Evolutionary conservation across 2,329 filamentous ascomycete genomes (phyloP).

Genomic region (Penicillium janthinellum): DNA sequence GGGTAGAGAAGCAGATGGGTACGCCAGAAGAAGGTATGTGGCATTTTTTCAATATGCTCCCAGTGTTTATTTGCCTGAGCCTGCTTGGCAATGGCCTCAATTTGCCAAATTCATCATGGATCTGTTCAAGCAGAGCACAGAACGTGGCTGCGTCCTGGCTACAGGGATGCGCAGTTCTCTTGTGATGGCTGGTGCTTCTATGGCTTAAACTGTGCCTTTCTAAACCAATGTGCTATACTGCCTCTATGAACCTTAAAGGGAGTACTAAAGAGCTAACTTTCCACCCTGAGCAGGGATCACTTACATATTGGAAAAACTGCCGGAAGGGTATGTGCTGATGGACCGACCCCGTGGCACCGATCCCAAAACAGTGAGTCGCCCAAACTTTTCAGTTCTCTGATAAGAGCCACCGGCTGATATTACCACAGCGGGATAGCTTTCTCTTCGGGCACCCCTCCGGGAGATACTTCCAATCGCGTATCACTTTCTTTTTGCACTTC

Average conservation of each 20-base stretch:
- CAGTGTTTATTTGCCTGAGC: background rate
- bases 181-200: background rate
- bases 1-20: constrained; percentile 48
- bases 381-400: background rate
- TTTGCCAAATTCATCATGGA: too few species aligned
- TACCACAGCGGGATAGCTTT: constrained; percentile 53
- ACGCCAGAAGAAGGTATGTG: constrained; percentile 41
- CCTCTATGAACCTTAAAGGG: background rate
- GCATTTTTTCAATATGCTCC: background rate
- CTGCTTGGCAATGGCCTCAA: too few species aligned
- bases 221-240: background rate
- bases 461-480: constrained; percentile 55
- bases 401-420: constrained; percentile 3
- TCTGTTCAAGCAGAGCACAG: background rate
- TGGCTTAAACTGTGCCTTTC: background rate
- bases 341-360: constrained; percentile 50
- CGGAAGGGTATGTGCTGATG: constrained; percentile 57
- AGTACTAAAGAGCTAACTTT: constrained; percentile 1
- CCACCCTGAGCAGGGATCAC: constrained; percentile 37
- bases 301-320: constrained; percentile 57
- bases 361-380: constrained; percentile 34
- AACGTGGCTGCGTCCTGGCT: too few species aligned
- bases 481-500: constrained; percentile 61
- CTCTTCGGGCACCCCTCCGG: constrained; percentile 60
- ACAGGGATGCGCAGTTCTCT: background rate